Percentiles rank a stretch among this genome's conserved stretches.
These are phyloP conservation scores for Bipolaris oryzae DNA, from an alignment of 2,329 filamentous ascomycete species.

Conservation along the genomic window DNA sequence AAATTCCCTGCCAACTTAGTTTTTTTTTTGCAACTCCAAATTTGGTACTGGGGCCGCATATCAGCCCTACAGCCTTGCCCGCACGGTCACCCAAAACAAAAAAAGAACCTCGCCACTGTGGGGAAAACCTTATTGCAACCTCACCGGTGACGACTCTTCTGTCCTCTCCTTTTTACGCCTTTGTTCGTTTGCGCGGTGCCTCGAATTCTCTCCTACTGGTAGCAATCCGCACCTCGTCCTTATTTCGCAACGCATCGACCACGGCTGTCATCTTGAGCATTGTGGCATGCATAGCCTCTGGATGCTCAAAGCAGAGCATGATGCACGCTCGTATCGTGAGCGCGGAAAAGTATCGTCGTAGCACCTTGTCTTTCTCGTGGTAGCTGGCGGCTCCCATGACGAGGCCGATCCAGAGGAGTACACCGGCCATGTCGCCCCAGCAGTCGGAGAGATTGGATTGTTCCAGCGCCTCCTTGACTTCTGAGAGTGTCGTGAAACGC, in stretches of 20 bases:
- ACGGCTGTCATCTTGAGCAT: constrained; percentile 38
- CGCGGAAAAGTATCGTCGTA: constrained; percentile 42
- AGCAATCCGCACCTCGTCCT: constrained; percentile 2
- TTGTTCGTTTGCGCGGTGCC: constrained; percentile 23
- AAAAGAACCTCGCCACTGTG: constrained; percentile 1
- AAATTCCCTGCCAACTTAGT: neutral
- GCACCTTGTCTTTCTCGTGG: constrained; percentile 24
- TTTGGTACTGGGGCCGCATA: neutral
- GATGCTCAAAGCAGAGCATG: constrained; percentile 47
- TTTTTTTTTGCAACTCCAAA: neutral
- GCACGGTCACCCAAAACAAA: neutral
- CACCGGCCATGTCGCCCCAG: constrained; percentile 47
- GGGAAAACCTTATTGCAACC: constrained; percentile 19
- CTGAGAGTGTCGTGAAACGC: constrained; percentile 22
- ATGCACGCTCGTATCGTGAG: constrained; percentile 40
- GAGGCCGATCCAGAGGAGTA: constrained; percentile 47
- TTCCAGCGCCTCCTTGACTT: constrained; percentile 34
- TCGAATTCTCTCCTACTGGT: neutral
- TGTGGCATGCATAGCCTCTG: constrained; percentile 36
- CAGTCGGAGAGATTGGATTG: constrained; percentile 41
- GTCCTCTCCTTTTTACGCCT: neutral
- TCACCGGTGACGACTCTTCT: neutral
- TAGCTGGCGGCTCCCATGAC: constrained; percentile 41
- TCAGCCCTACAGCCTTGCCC: neutral
- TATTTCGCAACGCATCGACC: constrained; percentile 20